Evolutionary conservation across 2,329 filamentous ascomycete genomes (phyloP), one percentile per base, ranked within the genome.

Genomic region (Periconia sp.): DNA sequence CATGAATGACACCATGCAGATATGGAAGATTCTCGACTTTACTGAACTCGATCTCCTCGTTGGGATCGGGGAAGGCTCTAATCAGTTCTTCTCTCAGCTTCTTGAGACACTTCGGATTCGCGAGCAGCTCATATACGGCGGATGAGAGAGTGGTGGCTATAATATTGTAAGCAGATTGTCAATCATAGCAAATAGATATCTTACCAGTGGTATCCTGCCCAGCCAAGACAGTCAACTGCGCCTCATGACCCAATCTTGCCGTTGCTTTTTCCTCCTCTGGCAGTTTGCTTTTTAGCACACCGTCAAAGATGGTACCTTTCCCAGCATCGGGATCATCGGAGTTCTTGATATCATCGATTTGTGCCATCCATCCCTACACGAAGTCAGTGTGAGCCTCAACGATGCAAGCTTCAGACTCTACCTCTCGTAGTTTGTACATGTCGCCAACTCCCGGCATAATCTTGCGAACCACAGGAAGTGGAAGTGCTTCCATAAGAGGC

Each of bases 221-320:
- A 27, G 50, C 50, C 13, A 44, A 44, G 15, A 53, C 45, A 47
- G 23, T 17, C 35, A 52, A 33, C 33, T 52, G 43, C n/a, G 49
- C 19, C 31, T 52, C 42, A 23, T 33, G 17, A 5, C 17, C 49
- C 11, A 52, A n/a, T 42, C 43, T 18, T 5, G 31, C 14, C 14
- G 17, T 13, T 14, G 46, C 37, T 37, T 53, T 48, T 15, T 53
- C 50, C 27, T 53, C 41, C 3, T 35, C 20, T 10, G n/a, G n/a
- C n/a, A n/a, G n/a, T n/a, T n/a, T n/a, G n/a, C n/a, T n/a, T n/a
- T n/a, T n/a, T n/a, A n/a, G n/a, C n/a, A 52, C 35, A 9, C 49
- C 43, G 6, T n/a, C 43, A 42, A 52, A 52, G 15, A 52, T 52
- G 5, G 49, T 52, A 23, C 14, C 27, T 11, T 52, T 49, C 3